Conservation (phyloP, 1,139 yeast species). For the Lodderomyces orthopsilosis region DNA sequence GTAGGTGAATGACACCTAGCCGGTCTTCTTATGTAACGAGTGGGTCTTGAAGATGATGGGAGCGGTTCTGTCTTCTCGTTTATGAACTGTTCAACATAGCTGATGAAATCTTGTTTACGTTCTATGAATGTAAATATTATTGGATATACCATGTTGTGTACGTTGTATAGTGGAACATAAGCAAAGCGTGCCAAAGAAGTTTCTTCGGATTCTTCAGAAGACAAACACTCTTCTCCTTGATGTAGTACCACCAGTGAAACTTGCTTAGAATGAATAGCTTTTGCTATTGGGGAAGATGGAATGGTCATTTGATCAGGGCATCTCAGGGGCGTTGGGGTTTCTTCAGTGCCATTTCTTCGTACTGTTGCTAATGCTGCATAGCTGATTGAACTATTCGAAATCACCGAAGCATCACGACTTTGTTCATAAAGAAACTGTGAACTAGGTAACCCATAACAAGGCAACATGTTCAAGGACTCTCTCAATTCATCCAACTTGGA, state of each 20-base stretch:
- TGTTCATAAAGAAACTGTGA: not conserved
- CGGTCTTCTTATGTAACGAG: not conserved
- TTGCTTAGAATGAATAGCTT: not conserved
- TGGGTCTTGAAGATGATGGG: not conserved
- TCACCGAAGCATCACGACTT: not conserved
- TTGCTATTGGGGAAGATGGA: conserved; percentile 10
- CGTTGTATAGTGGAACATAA: not conserved
- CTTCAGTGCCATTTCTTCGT: conserved; percentile 2
- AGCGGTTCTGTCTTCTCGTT: not conserved
- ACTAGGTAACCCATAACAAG: conserved; percentile 6
- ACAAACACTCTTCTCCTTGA: not conserved
- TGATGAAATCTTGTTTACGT: conserved; percentile 1
- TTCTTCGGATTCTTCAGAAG: not conserved
- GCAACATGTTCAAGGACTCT: conserved; percentile 8
- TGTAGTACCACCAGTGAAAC: not conserved
- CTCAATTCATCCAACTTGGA: conserved; percentile 7
- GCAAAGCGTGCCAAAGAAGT: not conserved
- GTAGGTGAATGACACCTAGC: not conserved
- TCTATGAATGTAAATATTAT: conserved; percentile 4
- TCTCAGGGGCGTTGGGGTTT: not conserved
- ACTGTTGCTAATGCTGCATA: not conserved
- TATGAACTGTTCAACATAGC: not conserved
- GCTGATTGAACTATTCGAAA: conserved; percentile 4
- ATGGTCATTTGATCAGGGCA: not conserved
- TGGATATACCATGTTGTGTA: conserved; percentile 5